These are phyloP conservation scores for Tricladium varicosporioides DNA, from an alignment of 2,329 filamentous ascomycete genomes.

Conservation along the genomic window DNA sequence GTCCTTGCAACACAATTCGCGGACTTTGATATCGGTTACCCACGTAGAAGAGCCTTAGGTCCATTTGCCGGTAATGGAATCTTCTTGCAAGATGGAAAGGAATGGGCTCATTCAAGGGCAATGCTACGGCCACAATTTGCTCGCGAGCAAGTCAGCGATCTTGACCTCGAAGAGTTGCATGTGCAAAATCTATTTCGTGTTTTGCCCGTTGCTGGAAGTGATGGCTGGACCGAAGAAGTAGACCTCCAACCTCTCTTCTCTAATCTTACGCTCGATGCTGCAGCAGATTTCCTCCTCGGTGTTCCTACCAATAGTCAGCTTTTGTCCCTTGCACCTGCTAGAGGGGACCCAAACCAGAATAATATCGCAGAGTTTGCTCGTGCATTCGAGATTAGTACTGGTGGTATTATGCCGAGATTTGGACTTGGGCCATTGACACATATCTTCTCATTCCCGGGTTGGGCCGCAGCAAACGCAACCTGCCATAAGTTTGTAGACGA, in stretches of 20 bases:
- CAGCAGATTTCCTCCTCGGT: slow-evolving; percentile 66
- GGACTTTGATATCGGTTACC: slow-evolving; percentile 52
- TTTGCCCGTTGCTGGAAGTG: neutral
- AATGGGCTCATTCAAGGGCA: slow-evolving; percentile 35
- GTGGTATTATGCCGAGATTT: neutral
- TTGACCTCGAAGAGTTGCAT: slow-evolving; percentile 34
- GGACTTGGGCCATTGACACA: neutral
- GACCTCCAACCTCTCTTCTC: slow-evolving; percentile 52
- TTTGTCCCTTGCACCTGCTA: neutral
- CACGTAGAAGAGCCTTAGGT: slow-evolving; percentile 42
- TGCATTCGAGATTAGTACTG: neutral
- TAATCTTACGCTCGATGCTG: slow-evolving; percentile 62
- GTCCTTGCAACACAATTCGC: slow-evolving; percentile 51
- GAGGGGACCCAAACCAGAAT: neutral
- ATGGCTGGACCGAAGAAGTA: slow-evolving; percentile 1
- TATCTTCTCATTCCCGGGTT: neutral
- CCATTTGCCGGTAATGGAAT: slow-evolving; percentile 32
- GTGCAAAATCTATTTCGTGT: neutral
- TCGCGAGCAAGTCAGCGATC: slow-evolving; percentile 59
- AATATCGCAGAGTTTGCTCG: neutral
- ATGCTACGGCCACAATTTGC: slow-evolving; percentile 56
- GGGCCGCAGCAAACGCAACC: neutral
- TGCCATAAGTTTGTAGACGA: slow-evolving; percentile 5
- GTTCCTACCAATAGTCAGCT: slow-evolving; percentile 6
- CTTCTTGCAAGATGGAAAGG: slow-evolving; percentile 32